These are phyloP conservation scores for Hygrocybe punicea DNA, from an alignment of 768 basidiomycete genomes.

Conservation along the genomic window DNA sequence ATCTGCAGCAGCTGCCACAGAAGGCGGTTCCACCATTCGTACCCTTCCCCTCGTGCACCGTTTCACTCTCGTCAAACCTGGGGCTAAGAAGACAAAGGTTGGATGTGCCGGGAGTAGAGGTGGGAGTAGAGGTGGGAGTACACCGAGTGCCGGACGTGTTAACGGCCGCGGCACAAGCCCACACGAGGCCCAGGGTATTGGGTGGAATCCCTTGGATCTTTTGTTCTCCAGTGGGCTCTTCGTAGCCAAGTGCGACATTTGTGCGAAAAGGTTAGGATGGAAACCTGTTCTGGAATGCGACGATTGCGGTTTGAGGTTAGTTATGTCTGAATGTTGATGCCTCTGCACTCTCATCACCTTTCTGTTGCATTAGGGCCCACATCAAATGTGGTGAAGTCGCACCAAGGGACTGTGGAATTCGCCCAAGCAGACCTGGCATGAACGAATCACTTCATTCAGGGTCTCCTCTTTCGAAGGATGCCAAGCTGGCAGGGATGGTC, in stretches of 20 bases:
- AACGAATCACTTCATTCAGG: slow-evolving; percentile 29
- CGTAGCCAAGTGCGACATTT: slow-evolving; percentile 78
- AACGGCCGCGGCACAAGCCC: neutral
- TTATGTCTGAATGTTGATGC: slow-evolving; percentile 7
- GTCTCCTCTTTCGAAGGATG: slow-evolving; percentile 40
- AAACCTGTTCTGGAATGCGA: slow-evolving; percentile 85
- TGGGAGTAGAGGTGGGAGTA: slow-evolving; percentile 11
- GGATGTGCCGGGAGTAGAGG: slow-evolving; percentile 22
- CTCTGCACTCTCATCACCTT: slow-evolving; percentile 10
- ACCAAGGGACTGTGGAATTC: slow-evolving; percentile 73
- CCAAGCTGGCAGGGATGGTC: slow-evolving; percentile 22
- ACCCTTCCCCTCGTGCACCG: slow-evolving; percentile 67
- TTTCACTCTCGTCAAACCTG: slow-evolving; percentile 83
- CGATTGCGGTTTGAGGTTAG: slow-evolving; percentile 76
- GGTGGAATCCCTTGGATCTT: slow-evolving; percentile 75
- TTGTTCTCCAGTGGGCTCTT: slow-evolving; percentile 72
- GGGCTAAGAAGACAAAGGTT: slow-evolving; percentile 40
- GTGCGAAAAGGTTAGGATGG: slow-evolving; percentile 78
- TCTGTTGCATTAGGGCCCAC: slow-evolving; percentile 55
- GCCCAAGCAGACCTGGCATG: slow-evolving; percentile 33
- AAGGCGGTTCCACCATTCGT: slow-evolving; percentile 69
- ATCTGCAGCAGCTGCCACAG: slow-evolving; percentile 65
- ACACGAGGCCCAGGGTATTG: neutral
- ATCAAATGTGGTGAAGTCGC: slow-evolving; percentile 83
- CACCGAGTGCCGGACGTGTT: neutral